Base-by-base conservation (phyloP, 73 alveolate species). In the Paramecium sexaurelia region DNA sequence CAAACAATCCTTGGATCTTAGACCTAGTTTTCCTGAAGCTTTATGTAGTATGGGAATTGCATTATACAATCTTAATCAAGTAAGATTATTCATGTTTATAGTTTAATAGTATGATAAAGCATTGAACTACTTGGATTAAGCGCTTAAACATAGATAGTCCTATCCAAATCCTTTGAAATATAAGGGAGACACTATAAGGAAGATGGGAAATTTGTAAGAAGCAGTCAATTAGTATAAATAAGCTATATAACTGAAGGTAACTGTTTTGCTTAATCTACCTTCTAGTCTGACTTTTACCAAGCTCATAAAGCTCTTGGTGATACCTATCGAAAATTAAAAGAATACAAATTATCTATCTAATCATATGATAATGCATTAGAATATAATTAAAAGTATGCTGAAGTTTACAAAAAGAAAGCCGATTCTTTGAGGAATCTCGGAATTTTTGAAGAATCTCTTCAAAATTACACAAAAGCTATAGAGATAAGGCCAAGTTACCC, bases 281-380 rank as follows among this genome's bases (percentile, higher is more conserved):
- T 5, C 8, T 61, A 61, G 83, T 45, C 75, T 78, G 90, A 78
- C 47, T 78, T 78, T 41, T 78, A 78, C 55, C 29, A 78, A 78
- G 90, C 90, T 78, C 73, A 78, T 20, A 78, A 78, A 26, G 90
- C 90, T 37, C 55, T 78, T 22, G 90, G 90, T 5, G 90, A 78
- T 78, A 78, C 90, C 7, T 78, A 78, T 43, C 15, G 90, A 47
- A 78, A 78, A 78, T 24, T 78, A 33, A 78, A 78, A 45, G 40
- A 78, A 40, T 78, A 19, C 17, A 8, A 39, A 24, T 26, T 37
- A 9, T 41, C 75, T 4, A 78, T 78, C 45, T 10, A 41, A 45
- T 20, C 90, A 10, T 78, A 78, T 43, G 71, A 78, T 40, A 43
- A 78, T 9, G 90, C 90, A 3, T 45, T 78, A 22, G 40, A 43